Evolutionary conservation across 106 monocot genomes (phyloP).

Genomic region (Dendrobium officinale): DNA sequence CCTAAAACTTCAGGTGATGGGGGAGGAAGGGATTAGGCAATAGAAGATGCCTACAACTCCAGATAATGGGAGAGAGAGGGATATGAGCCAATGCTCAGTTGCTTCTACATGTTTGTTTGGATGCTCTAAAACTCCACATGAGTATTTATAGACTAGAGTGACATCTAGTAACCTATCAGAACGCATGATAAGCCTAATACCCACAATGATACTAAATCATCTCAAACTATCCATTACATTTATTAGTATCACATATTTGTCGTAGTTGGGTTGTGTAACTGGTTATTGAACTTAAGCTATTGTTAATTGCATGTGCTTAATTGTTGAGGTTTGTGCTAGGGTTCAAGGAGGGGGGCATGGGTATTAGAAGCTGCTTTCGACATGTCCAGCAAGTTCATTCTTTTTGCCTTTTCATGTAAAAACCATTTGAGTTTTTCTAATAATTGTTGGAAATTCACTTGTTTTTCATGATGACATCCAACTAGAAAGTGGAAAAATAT

Average conservation of each 20-base stretch:
- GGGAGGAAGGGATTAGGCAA: too few species aligned
- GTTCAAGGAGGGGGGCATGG: neutral
- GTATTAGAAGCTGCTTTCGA: neutral
- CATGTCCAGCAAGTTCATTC: neutral
- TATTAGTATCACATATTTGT: neutral
- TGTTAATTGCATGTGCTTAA: neutral
- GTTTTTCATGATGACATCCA: neutral
- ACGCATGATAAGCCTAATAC: too few species aligned
- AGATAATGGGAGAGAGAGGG: neutral
- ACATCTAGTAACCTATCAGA: too few species aligned
- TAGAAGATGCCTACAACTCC: too few species aligned
- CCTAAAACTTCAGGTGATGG: too few species aligned
- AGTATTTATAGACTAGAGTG: too few species aligned
- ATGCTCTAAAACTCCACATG: too few species aligned
- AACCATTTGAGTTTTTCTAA: neutral
- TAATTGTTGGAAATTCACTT: neutral
- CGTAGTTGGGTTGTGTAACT: neutral
- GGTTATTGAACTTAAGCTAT: neutral
- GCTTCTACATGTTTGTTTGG: too few species aligned
- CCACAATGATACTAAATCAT: too few species aligned
- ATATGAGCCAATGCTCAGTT: neutral
- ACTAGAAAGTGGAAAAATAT: neutral
- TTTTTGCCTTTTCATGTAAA: neutral
- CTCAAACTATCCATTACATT: too few species aligned
- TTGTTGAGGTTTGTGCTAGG: neutral